A percentile compares a stretch with the other conserved stretches of the same genome.
Conservation (phyloP, 148 eudicot genomes). For the Amaranthus hypochondriacus region DNA sequence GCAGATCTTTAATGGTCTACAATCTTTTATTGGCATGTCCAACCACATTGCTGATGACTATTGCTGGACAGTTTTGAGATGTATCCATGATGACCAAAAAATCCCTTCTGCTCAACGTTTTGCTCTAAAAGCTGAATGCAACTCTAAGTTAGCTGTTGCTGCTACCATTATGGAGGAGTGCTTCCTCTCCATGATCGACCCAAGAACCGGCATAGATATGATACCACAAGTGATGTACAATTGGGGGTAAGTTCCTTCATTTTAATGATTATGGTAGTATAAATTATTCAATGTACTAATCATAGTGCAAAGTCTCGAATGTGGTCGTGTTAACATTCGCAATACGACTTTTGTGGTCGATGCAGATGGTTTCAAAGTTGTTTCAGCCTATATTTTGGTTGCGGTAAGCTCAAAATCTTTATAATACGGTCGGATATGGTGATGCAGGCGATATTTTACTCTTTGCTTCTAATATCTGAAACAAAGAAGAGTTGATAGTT, state of each 20-base stretch:
- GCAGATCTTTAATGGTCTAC: conserved; percentile 74
- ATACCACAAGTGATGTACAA: conserved; percentile 92
- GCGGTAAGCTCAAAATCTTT: too few relatives aligned
- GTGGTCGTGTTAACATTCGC: too few relatives aligned
- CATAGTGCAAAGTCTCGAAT: too few relatives aligned
- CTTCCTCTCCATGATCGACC: conserved; percentile 92
- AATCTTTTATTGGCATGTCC: conserved; percentile 57
- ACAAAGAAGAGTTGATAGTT: too few relatives aligned
- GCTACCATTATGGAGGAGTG: conserved; percentile 97
- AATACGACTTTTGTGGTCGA: too few relatives aligned
- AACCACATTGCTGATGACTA: conserved; percentile 56
- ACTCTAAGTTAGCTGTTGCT: conserved; percentile 89
- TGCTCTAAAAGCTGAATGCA: conserved; percentile 92
- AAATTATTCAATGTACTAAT: background rate
- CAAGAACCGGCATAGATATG: conserved; percentile 93
- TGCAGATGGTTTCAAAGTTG: too few relatives aligned
- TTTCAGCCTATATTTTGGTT: too few relatives aligned
- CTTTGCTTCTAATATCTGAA: too few relatives aligned
- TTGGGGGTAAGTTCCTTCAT: conserved; percentile 65
- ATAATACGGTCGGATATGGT: too few relatives aligned
- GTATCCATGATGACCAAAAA: conserved; percentile 83
- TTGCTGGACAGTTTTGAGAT: conserved; percentile 76
- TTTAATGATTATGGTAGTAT: background rate
- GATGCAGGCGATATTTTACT: too few relatives aligned
- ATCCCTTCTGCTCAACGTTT: conserved; percentile 55